phyloP scores from a whole-genome alignment of 441 rosid species.

The Kokia cookei region DNA sequence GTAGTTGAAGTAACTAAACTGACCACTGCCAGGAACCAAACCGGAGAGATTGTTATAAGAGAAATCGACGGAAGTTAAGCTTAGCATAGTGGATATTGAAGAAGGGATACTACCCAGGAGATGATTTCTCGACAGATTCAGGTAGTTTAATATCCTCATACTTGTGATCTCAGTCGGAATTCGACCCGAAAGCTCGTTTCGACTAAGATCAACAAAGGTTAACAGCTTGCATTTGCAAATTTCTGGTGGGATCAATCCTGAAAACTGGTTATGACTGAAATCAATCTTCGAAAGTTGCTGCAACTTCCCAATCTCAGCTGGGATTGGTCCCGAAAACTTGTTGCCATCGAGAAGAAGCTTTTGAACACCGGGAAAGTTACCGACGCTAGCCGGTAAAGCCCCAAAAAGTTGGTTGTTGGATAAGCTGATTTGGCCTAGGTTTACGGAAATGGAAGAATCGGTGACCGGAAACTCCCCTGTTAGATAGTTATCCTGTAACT shows the following conservation, averaged over 20 bases:
- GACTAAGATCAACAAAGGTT: constrained; percentile 77
- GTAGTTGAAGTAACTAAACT: constrained; percentile 90
- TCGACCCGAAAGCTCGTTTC: constrained; percentile 79
- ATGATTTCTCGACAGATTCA: constrained; percentile 5
- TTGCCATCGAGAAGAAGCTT: constrained; percentile 92
- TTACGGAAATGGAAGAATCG: constrained; percentile 35
- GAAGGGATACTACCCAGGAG: background rate
- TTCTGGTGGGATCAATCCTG: constrained; percentile 63
- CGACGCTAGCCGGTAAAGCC: constrained; percentile 60
- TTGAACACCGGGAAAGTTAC: constrained; percentile 81
- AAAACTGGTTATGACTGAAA: constrained; percentile 72
- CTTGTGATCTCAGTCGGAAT: constrained; percentile 72
- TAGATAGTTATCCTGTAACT: constrained; percentile 67
- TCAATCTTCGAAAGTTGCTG: constrained; percentile 89
- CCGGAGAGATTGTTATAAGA: constrained; percentile 93
- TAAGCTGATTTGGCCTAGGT: constrained; percentile 77
- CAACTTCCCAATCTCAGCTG: constrained; percentile 70
- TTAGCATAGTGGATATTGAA: too few relatives aligned
- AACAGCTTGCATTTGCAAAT: constrained; percentile 82
- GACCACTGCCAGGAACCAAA: constrained; percentile 85
- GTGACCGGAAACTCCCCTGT: constrained; percentile 65
- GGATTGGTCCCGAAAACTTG: constrained; percentile 70
- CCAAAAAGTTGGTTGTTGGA: constrained; percentile 84
- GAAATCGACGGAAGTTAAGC: constrained; percentile 73
- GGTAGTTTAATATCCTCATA: constrained; percentile 87